phyloP scores from a whole-genome alignment of 1,284 basidiomycete genomes.

The Microbotryomycetes sp. region DNA sequence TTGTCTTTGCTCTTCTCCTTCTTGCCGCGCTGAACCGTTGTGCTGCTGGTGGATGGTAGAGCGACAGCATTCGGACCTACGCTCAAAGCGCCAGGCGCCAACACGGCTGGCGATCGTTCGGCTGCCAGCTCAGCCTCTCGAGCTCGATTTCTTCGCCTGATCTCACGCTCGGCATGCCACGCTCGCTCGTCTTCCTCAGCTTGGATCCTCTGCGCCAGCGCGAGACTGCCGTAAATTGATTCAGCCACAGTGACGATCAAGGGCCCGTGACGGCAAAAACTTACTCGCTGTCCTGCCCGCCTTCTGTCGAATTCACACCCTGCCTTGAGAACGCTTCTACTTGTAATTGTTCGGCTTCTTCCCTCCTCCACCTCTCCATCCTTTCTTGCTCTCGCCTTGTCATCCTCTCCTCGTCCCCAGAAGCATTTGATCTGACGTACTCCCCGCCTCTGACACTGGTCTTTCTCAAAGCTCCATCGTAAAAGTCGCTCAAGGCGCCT shows the following conservation, averaged over 20 bases:
- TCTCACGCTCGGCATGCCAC: conserved; percentile 28
- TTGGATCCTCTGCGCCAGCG: conserved; percentile 62
- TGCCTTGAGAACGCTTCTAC: neutral
- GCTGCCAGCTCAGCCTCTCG: neutral
- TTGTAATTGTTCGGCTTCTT: conserved; percentile 32
- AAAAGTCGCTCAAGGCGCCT: conserved; percentile 63
- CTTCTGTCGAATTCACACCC: neutral
- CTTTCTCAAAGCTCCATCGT: conserved; percentile 45
- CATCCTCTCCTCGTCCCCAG: neutral
- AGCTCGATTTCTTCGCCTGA: neutral
- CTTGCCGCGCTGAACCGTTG: neutral
- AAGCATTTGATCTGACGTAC: neutral
- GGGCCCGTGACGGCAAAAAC: conserved; percentile 31
- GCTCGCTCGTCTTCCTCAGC: conserved; percentile 60
- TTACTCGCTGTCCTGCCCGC: conserved; percentile 48
- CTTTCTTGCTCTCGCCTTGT: neutral
- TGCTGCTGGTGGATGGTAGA: neutral
- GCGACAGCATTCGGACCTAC: neutral
- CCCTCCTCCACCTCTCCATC: conserved; percentile 36
- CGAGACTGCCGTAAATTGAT: conserved; percentile 45
- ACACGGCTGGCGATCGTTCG: neutral
- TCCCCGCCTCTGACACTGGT: conserved; percentile 8
- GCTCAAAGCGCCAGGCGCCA: neutral
- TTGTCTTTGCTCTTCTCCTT: conserved; percentile 1
- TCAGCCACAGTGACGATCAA: neutral